Percentiles rank a stretch among this genome's conserved stretches.
These are phyloP conservation scores for Aspergillus taichungensis DNA, from an alignment of 495 filamentous ascomycete genomes.

Conservation along the genomic window DNA sequence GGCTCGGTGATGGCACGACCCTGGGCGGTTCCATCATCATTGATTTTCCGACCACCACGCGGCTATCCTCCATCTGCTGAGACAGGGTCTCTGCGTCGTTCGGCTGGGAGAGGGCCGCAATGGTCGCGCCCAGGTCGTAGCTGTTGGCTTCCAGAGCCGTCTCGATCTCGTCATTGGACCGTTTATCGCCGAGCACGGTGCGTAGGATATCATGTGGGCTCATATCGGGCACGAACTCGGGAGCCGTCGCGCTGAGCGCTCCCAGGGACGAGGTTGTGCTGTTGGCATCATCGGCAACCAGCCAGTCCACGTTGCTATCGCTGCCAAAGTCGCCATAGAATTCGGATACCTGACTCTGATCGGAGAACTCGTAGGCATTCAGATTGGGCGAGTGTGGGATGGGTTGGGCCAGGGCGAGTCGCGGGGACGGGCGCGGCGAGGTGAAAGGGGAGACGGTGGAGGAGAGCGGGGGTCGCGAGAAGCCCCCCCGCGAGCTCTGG, in stretches of 20 bases:
- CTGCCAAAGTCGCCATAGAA: slow-evolving; percentile 86
- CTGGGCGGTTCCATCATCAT: slow-evolving; percentile 65
- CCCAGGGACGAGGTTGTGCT: slow-evolving; percentile 67
- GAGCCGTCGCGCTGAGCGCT: slow-evolving; percentile 59
- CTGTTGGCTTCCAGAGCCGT: slow-evolving; percentile 76
- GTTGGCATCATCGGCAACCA: slow-evolving; percentile 80
- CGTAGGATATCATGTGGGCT: slow-evolving; percentile 96
- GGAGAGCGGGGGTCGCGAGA: slow-evolving; percentile 51
- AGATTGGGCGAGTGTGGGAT: slow-evolving; percentile 92
- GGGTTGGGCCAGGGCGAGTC: slow-evolving; percentile 85
- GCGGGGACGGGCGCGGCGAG: slow-evolving; percentile 87
- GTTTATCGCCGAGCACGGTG: slow-evolving; percentile 82
- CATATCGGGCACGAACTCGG: slow-evolving; percentile 86
- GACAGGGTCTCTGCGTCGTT: slow-evolving; percentile 24
- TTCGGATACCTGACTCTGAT: slow-evolving; percentile 66
- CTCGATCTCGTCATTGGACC: slow-evolving; percentile 90
- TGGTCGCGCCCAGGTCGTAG: slow-evolving; percentile 86
- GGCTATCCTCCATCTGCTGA: slow-evolving; percentile 30
- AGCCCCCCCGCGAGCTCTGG: slow-evolving; percentile 55
- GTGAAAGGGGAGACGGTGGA: slow-evolving; percentile 72
- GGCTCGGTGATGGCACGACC: slow-evolving; percentile 62
- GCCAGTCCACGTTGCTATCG: slow-evolving; percentile 87
- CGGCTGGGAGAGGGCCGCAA: slow-evolving; percentile 72
- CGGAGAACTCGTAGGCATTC: slow-evolving; percentile 86
- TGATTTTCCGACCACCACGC: slow-evolving; percentile 81